phyloP scores from a whole-genome alignment of 2,329 filamentous ascomycete genomes.

The Ophioceras dolichostomum region DNA sequence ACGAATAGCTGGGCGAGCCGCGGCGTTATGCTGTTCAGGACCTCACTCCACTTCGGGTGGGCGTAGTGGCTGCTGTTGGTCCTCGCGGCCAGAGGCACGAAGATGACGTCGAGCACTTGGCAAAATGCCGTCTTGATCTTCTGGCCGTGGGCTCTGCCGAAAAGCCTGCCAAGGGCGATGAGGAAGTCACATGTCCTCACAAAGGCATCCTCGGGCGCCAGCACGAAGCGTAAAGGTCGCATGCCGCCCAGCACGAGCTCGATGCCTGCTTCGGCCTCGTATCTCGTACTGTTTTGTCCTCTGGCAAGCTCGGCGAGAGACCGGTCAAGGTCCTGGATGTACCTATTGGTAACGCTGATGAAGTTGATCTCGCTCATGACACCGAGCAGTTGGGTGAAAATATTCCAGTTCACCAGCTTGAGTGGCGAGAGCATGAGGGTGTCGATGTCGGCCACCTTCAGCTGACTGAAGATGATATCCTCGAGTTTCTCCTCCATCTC shows the following conservation, averaged over 20 bases:
- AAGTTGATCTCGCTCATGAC: conserved; percentile 95
- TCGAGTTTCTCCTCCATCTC: conserved; percentile 94
- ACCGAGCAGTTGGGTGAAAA: conserved; percentile 87
- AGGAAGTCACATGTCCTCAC: conserved; percentile 83
- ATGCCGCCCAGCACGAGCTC: conserved; percentile 84
- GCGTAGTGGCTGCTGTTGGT: conserved; percentile 65
- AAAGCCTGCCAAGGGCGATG: conserved; percentile 67
- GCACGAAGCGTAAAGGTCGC: conserved; percentile 73
- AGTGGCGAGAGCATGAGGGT: conserved; percentile 66
- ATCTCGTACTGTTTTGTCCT: conserved; percentile 43
- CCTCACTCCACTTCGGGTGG: conserved; percentile 75
- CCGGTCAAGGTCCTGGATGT: conserved; percentile 66
- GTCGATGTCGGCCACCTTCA: conserved; percentile 79
- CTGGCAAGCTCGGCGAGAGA: conserved; percentile 70
- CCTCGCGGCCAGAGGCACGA: conserved; percentile 77
- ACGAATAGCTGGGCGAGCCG: conserved; percentile 73
- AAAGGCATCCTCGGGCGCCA: conserved; percentile 64
- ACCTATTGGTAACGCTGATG: conserved; percentile 67
- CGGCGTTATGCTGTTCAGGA: conserved; percentile 66
- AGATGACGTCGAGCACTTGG: conserved; percentile 73
- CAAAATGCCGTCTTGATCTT: conserved; percentile 91
- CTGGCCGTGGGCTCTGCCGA: conserved; percentile 74
- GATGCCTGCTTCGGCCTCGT: conserved; percentile 67
- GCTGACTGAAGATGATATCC: conserved; percentile 90
- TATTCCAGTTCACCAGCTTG: conserved; percentile 87